Conservation (phyloP, 2,329 filamentous ascomycete genomes). For the Exophiala mesophila region DNA sequence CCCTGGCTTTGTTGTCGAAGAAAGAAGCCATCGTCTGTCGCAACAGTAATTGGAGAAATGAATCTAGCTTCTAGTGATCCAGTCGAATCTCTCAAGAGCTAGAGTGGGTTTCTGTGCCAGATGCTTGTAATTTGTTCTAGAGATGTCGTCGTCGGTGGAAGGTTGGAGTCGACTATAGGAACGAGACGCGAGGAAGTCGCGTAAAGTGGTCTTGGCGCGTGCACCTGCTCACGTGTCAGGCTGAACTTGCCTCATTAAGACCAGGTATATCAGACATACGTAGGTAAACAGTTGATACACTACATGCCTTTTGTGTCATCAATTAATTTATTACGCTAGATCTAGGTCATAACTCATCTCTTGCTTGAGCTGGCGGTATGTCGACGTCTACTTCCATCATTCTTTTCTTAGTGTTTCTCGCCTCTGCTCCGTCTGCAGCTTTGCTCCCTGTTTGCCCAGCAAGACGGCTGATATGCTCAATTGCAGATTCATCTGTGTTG, state of each 20-base stretch:
- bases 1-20: slow-evolving; percentile 89
- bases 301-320: too few relatives aligned
- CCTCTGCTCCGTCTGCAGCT: slow-evolving; percentile 34
- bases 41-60: neutral
- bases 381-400: slow-evolving; percentile 42
- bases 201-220: slow-evolving; percentile 13
- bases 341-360: slow-evolving; percentile 36
- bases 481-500: slow-evolving; percentile 23
- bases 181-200: slow-evolving; percentile 3
- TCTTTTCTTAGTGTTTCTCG: slow-evolving; percentile 45
- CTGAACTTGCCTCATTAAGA: too few relatives aligned
- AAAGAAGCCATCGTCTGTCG: slow-evolving; percentile 77
- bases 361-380: slow-evolving; percentile 22
- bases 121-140: too few relatives aligned
- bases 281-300: neutral
- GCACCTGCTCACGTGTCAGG: slow-evolving; percentile 7
- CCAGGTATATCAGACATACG: neutral
- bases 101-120: too few relatives aligned
- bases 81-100: too few relatives aligned
- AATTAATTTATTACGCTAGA: too few relatives aligned
- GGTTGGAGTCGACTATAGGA: too few relatives aligned
- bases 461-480: slow-evolving; percentile 31
- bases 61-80: too few relatives aligned
- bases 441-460: slow-evolving; percentile 40
- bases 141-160: too few relatives aligned